A percentile compares a stretch with the other conserved stretches of the same genome.
Evolutionary conservation across 768 basidiomycete genomes (phyloP).

Genomic region (Daedaleopsis sinensis): DNA sequence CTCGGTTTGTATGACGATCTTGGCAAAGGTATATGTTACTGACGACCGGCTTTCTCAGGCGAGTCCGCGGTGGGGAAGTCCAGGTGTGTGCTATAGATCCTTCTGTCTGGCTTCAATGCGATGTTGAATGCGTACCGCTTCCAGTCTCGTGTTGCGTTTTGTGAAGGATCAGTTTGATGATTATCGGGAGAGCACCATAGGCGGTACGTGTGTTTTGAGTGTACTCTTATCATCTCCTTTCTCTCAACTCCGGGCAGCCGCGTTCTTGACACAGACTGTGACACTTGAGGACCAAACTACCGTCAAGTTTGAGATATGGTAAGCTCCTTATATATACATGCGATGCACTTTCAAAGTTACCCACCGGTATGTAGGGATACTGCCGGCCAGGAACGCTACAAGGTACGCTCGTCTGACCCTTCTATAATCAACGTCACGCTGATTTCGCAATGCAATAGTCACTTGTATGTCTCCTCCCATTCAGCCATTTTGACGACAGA

Average conservation of each 20-base stretch:
- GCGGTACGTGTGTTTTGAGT: constrained; percentile 58
- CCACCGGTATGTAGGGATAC: constrained; percentile 71
- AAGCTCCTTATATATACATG: constrained; percentile 29
- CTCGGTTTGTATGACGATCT: constrained; percentile 60
- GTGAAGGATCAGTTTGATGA: constrained; percentile 97
- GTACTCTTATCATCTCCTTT: constrained; percentile 17
- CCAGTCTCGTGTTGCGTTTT: constrained; percentile 90
- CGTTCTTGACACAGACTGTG: constrained; percentile 98
- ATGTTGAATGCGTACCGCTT: constrained; percentile 15
- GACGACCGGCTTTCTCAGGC: constrained; percentile 49
- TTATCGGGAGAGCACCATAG: constrained; percentile 93
- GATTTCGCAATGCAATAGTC: constrained; percentile 36
- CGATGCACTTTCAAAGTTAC: no score
- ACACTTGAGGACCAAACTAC: constrained; percentile 85
- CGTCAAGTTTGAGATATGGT: constrained; percentile 99
- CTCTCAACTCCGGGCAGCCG: constrained; percentile 56
- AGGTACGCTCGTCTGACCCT: constrained; percentile 45
- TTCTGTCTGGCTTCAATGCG: constrained; percentile 32
- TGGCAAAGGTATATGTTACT: background rate
- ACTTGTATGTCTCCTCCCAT: constrained; percentile 41
- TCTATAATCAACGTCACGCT: constrained; percentile 12
- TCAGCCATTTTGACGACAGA: background rate
- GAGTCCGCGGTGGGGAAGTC: constrained; percentile 99
- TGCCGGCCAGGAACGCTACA: constrained; percentile 94
- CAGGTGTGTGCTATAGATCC: constrained; percentile 50